Conservation (phyloP, 1,139 yeast genomes). For the Arxiozyma slooffiae region DNA sequence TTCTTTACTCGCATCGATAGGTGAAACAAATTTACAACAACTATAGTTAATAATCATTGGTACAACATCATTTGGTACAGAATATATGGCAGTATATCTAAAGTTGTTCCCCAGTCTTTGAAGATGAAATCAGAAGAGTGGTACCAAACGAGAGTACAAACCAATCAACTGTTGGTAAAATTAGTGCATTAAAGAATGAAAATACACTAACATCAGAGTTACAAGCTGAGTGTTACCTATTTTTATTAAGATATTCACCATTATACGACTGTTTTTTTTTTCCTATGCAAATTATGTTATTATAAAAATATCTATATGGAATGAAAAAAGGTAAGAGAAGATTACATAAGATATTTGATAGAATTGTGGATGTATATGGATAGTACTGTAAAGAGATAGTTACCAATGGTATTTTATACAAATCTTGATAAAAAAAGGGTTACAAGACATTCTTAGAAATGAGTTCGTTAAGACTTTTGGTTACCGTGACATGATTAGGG, state of each 20-base stretch:
- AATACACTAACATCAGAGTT: constrained; percentile 57
- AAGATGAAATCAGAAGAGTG: constrained; percentile 75
- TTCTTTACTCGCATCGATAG: constrained; percentile 68
- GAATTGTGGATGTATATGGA: constrained; percentile 92
- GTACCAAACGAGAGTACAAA: constrained; percentile 31
- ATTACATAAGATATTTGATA: constrained; percentile 83
- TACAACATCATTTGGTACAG: constrained; percentile 67
- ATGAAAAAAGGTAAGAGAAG: constrained; percentile 83
- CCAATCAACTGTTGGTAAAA: constrained; percentile 20
- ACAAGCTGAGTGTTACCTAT: constrained; percentile 79
- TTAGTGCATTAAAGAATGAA: constrained; percentile 28
- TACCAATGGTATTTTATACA: constrained; percentile 59
- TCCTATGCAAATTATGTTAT: constrained; percentile 83
- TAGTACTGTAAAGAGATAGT: constrained; percentile 60
- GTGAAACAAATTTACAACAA: constrained; percentile 59
- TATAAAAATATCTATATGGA: constrained; percentile 79
- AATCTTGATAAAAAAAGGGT: constrained; percentile 68
- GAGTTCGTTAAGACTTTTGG: constrained; percentile 86
- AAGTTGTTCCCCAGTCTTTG: constrained; percentile 60
- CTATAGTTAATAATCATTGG: constrained; percentile 89
- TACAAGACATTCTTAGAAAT: constrained; percentile 73
- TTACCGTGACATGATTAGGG: constrained; percentile 75
- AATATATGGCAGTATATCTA: constrained; percentile 69
- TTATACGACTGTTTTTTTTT: constrained; percentile 83
- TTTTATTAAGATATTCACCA: constrained; percentile 86